Evolutionary conservation across 148 eudicot genomes (phyloP).

Genomic region (Beta vulgaris): DNA sequence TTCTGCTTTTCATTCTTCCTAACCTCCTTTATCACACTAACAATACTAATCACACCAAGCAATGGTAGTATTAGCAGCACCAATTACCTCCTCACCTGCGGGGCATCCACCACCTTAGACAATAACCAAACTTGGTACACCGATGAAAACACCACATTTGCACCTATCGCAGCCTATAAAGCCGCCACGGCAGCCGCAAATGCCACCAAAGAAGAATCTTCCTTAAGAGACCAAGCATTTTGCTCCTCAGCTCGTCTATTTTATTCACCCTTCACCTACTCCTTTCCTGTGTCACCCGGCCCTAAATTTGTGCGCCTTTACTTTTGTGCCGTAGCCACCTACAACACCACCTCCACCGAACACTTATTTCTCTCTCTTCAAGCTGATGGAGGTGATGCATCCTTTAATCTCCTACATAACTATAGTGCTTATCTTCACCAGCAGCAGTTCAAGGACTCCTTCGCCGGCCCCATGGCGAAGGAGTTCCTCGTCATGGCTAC

Average conservation of each 20-base stretch:
- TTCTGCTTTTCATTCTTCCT: too few relatives aligned
- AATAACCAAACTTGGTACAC: background rate
- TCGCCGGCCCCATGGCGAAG: background rate
- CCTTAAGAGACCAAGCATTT: background rate
- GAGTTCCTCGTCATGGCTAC: conserved; percentile 14
- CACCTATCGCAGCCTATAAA: background rate
- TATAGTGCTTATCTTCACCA: conserved; percentile 35
- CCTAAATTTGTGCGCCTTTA: conserved; percentile 45
- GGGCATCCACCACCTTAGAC: background rate
- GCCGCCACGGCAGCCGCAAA: background rate
- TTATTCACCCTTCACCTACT: background rate
- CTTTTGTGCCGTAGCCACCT: conserved; percentile 32
- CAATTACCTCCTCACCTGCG: background rate
- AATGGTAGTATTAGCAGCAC: background rate
- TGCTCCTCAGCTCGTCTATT: background rate
- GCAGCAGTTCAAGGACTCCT: background rate
- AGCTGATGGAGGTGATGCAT: conserved; percentile 20
- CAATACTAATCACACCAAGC: conserved; percentile 25
- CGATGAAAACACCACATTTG: background rate
- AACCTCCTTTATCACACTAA: conserved; percentile 18
- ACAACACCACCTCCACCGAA: background rate
- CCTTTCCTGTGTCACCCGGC: conserved; percentile 18
- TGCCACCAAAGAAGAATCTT: background rate
- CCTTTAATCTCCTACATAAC: conserved; percentile 36
- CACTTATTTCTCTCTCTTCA: conserved; percentile 30